Base-by-base conservation (phyloP, 2,329 filamentous ascomycete species). In the Xylaria digitata region DNA sequence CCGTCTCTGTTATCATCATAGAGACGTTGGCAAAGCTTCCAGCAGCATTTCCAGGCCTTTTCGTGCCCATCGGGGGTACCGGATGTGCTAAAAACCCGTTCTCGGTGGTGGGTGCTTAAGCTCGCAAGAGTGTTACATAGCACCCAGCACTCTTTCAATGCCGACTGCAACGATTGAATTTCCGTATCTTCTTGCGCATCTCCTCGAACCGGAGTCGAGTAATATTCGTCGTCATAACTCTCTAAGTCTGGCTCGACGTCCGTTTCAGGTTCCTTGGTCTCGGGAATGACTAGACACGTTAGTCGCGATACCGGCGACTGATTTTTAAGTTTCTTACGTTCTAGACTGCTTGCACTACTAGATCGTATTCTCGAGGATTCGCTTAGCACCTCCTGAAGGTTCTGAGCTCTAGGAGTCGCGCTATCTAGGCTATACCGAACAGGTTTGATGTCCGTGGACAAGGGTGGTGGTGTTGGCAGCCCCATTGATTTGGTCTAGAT, bases 31-130 rank as follows among this genome's bases (percentile, higher is more conserved):
- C 94, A 98, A 26, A 98, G 83, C 73, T 91, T 92, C 95, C 94
- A 98, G 80, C 94, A 98, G 68, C 91, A 92, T 78, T 92, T 93
- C 95, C 94, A 97, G 0, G 94, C 94, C 73, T 91, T 90, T 77
- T 97, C 93, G 75, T 97, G 92, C 32, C 90, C 87, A 71, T 93
- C 90, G 0, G 91, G 90, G 11, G 88, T 90, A 13, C 89, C 90
- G 0, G 91, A 90, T 72, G 87, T 91, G 77, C 88, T 89, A 78
- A 96, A 95, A 37, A 94, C 90, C 21, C 92, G 86, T 72, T 93
- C 87, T 32, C 93, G 89, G 75, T 97, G 92, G 70, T 91, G 91
- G 19, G 92, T 94, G 78, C 93, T 97, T 19, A 97, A 84, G 70
- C 87, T 92, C 23, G 93, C 93, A 37, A 97, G 82, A 0, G 94